Base-by-base conservation (phyloP, 495 filamentous ascomycete species). In the Pseudoneurospora amorphoporcata region DNA sequence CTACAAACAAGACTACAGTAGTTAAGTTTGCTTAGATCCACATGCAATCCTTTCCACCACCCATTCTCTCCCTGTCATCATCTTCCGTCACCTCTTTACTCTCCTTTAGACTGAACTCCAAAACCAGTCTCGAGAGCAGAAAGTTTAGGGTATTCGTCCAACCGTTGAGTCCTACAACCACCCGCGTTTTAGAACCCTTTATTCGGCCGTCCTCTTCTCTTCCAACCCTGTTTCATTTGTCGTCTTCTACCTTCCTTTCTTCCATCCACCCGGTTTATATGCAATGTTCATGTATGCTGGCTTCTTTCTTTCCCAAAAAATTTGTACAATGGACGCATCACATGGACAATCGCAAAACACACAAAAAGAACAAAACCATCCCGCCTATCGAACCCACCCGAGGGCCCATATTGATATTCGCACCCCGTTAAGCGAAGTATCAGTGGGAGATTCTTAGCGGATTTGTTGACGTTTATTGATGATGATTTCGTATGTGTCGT, bases 251-350 rank as follows among this genome's bases (percentile, higher is more conserved):
- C n/a, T n/a, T 70, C 19, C 43, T 37, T 37, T 5, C 29, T 32
- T 43, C 69, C 29, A 17, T 32, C 37, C 47, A 40, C 37, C n/a
- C 40, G 29, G 37, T 12, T 23, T 32, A 71, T 71, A 68, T 38
- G 23, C 35, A 71, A 71, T 68, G 65, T 58, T 70, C 17, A 43
- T n/a, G 42, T 58, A 71, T 68, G 70, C 68, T 41, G 42, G 42
- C 53, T 53, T 53, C 43, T 65, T 61, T 71, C 42, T 53, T 65
- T 58, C 23, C 35, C 70, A 68, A 39, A 38, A 40, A 65, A 35
- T 35, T 35, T 65, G 29, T 65, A 65, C 53, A 65, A 65, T 65
- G 53, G 14, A 65, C 53, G 53, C 53, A 65, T 23, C 53, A 61
- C 53, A 61, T 35, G 53, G 53, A 35, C 53, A 35, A 3, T 61